phyloP scores from a whole-genome alignment of 2,329 filamentous ascomycete species.

The Colletotrichum navitas region DNA sequence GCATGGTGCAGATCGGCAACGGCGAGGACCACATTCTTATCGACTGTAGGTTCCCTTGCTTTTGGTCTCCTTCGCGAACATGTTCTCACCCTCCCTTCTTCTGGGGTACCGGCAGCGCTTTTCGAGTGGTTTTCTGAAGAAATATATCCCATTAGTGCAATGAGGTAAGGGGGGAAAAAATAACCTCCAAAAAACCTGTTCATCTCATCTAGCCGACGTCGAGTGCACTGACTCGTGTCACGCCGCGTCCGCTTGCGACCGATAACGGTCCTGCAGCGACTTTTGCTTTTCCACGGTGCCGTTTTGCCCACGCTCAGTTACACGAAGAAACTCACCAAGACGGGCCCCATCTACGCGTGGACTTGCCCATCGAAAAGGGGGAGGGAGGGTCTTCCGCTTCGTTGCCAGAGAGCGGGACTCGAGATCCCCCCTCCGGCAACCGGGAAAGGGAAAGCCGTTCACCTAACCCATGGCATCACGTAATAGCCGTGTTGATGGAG shows the following conservation, averaged over 20 bases:
- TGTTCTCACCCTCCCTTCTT: background rate
- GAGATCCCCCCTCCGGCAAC: background rate
- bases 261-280: conserved; percentile 21
- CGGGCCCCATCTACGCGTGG: conserved; percentile 21
- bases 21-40: conserved; percentile 11
- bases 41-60: conserved; percentile 21
- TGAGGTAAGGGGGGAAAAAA: background rate
- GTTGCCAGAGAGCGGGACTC: background rate
- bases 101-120: background rate
- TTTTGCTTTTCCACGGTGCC: background rate
- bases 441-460: background rate
- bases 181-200: conserved; percentile 18
- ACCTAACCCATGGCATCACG: conserved; percentile 19
- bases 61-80: background rate
- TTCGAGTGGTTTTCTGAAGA: background rate
- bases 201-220: conserved; percentile 26
- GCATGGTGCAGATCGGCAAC: conserved; percentile 14
- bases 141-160: background rate
- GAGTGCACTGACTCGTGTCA: conserved; percentile 34
- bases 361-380: background rate
- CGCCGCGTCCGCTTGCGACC: conserved; percentile 10
- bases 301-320: background rate
- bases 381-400: background rate
- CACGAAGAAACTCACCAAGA: conserved; percentile 31
- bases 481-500: background rate